phyloP scores from a whole-genome alignment of 2,329 filamentous ascomycete species.

The Verticillium zaregamsianum region DNA sequence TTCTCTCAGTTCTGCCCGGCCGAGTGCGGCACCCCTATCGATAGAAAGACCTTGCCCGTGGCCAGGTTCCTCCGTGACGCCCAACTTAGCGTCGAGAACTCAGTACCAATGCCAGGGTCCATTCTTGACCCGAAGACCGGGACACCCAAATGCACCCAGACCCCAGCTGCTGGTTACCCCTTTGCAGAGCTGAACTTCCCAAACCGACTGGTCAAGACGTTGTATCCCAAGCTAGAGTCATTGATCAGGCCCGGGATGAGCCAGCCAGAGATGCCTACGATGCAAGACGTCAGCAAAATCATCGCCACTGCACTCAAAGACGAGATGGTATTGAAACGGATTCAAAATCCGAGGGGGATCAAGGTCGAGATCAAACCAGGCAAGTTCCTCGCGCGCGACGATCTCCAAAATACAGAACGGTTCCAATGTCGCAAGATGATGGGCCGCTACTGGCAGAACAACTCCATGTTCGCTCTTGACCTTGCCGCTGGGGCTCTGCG shows the following conservation, averaged over 20 bases:
- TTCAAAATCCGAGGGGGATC: conserved; percentile 14
- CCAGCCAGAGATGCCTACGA: conserved; percentile 28
- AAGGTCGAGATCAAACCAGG: conserved; percentile 26
- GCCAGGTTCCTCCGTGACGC: conserved; percentile 58
- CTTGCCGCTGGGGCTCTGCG: conserved; percentile 61
- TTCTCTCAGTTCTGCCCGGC: conserved; percentile 45
- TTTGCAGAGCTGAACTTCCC: conserved; percentile 43
- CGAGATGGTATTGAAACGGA: conserved; percentile 1
- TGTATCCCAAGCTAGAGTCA: conserved; percentile 36
- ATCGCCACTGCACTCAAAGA: conserved; percentile 43
- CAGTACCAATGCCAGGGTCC: conserved; percentile 63
- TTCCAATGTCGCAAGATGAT: conserved; percentile 58
- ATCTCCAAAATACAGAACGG: background rate
- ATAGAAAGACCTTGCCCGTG: conserved; percentile 56
- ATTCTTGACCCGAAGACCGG: conserved; percentile 53
- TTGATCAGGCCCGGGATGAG: conserved; percentile 27
- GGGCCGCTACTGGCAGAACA: conserved; percentile 29
- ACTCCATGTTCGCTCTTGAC: conserved; percentile 60
- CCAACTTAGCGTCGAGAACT: conserved; percentile 36
- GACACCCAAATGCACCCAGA: conserved; percentile 32
- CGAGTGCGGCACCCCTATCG: conserved; percentile 44
- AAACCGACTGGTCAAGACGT: conserved; percentile 50
- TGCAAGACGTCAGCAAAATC: conserved; percentile 45
- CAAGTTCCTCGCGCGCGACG: background rate
- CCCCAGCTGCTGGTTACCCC: conserved; percentile 8